Evolutionary conservation across 768 basidiomycete species (phyloP), one percentile per base, ranked within the genome.

Genomic region (Leucogyrophana mollusca): DNA sequence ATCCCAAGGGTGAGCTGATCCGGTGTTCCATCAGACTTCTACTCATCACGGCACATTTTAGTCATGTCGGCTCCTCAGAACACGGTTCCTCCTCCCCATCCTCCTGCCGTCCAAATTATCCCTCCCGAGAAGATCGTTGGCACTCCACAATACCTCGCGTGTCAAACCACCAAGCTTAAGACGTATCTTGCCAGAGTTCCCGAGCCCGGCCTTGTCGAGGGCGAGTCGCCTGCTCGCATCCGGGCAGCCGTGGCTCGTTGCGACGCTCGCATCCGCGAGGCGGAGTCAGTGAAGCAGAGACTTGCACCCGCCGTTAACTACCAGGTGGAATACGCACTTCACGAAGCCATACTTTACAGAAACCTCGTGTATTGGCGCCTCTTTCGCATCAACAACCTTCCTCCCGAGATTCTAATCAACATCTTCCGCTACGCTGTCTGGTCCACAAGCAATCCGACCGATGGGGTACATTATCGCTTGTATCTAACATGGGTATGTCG

Each of bases 351-450:
- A 30, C 13, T 30, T 13, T 30, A 7, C 13, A 52, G 51, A 20
- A 42, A 54, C 22, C 37, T 69, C 51, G 45, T 66, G 3, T 61
- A 62, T 40, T 74, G 70, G 66, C 61, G 61, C 30, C 65, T 68
- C 25, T 85, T 86, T 60, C 76, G 76, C 35, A 66, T 87, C 50
- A 78, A 77, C 62, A 72, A 80, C 25, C 72, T 88, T 3, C 87
- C 87, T 2, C 60, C 70, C 23, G 87, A 90, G 59, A 80, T 89
- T 45, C 65, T 88, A 49, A 66, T 63, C 64, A 74, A 79, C 48
- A 83, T 90, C 53, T 78, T 89, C 54, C 83, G 78, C 48, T 69
- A 68, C 54, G 73, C 80, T 30, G 72, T 71, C 33, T 85, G 80
- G 83, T 73, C 77, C n/a, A 56, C 70, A 17, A 51, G 54, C 34